These are phyloP conservation scores for Eucalyptus paniculata DNA, from an alignment of 345 rosid species.

Conservation along the genomic window DNA sequence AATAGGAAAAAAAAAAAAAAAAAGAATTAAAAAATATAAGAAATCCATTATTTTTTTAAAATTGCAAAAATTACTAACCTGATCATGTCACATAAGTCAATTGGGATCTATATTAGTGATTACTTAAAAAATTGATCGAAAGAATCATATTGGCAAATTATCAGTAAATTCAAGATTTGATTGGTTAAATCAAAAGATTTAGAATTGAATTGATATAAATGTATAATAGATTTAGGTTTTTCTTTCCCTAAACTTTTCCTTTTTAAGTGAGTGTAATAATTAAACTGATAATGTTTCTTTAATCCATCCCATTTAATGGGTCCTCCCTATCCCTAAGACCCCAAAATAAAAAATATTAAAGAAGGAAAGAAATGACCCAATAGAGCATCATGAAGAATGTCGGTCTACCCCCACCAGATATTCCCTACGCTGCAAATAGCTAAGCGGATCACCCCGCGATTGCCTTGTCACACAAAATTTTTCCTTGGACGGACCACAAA, in stretches of 20 bases:
- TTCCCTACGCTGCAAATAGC: not conserved
- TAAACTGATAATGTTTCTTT: not conserved
- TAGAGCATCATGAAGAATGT: not conserved
- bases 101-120: not conserved
- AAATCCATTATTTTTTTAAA: too few species aligned
- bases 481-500: not conserved
- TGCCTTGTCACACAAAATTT: not conserved
- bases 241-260: not conserved
- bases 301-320: not conserved
- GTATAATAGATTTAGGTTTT: not conserved
- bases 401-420: not conserved
- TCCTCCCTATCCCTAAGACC: not conserved
- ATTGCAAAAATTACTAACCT: not conserved
- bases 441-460: not conserved
- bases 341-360: not conserved
- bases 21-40: not conserved
- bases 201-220: not conserved
- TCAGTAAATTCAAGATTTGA: fast-evolving
- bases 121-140: not conserved
- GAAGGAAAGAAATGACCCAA: not conserved
- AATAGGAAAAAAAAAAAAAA: not conserved
- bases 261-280: not conserved
- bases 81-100: not conserved
- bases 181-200: not conserved
- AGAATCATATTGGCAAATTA: not conserved